Evolutionary conservation across 78 protist species (phyloP), one percentile per base, ranked within the genome.

Genomic region (Ministeria vibrans): DNA sequence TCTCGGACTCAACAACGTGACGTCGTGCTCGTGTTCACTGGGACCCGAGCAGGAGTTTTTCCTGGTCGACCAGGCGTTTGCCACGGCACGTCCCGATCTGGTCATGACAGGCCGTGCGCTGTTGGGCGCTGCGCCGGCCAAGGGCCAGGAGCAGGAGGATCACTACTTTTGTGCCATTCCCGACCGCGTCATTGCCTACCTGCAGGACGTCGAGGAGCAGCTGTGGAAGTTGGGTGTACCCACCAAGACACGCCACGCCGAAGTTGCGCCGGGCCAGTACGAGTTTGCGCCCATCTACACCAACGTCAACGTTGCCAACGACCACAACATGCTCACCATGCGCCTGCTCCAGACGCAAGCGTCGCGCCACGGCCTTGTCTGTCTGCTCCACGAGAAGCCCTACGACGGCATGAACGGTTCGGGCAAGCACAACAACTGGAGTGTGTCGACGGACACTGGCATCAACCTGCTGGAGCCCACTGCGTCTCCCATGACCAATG

Each of bases 191-290:
- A 7, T 51, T 22, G 70, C 80, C 45, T 18, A 13, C 51, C 11
- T 78, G 34, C 82, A 75, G 49, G 95, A 90, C 36, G 86, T 84
- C 34, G 88, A 92, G 79, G 75, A 81, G 74, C 78, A 80, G 76
- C 66, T 85, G 88, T 91, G 90, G 93, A 51, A 62, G 70, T 80
- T 92, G 41, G 98, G 96, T 64, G 84, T 92, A 78, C 94, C 98
- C 55, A 76, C 79, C 51, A 80, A 72, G 78, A 91, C 95, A 5
- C 79, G 92, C 59, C 98, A 95, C 86, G 81, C 91, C 77, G 98
- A 95, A 76, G 98, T 92, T 11, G 98, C 98, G 20, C 98, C 98
- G 64, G 87, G 87, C 70, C 98, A 95, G 89, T 86, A 91, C 87
- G 98, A 95, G 77, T 75, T 89, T 39, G 95, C 96, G 7, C 96